Base-by-base conservation (phyloP, 2,329 filamentous ascomycete genomes). In the Coniochaeta sp. region DNA sequence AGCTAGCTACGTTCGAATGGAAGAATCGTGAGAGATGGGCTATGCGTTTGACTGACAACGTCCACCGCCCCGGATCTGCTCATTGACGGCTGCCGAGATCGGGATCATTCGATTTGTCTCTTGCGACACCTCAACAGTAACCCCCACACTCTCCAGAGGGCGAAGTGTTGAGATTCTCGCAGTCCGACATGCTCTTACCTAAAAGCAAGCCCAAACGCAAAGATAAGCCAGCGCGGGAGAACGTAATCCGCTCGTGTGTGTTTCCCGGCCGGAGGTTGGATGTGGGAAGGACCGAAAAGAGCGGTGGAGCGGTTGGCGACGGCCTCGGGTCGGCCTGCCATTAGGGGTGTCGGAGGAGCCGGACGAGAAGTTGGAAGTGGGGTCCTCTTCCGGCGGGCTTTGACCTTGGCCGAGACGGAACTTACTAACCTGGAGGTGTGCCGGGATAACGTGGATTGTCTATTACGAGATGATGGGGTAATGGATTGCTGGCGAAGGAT, bases 321-420 rank as follows among this genome's bases (percentile, higher is more conserved):
- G 34, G 38, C 34, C 28, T 57, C 55, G 55, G 55, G 36, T 44
- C 55, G 24, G 55, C 55, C 55, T 57, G 55, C 55, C 55, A 44
- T 57, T 57, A 57, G 55, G 55, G 55, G 55, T 57, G 7, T 2
- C 54, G 54, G 54, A 26, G 47, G 22, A 3, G 5, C 47, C 47
- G 47, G 42, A 12, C 24, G 42, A 42, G 10, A 47, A 17, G 24
- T 6, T 52, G 47, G 22, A 28, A 30, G 47, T 52, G 47, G 47
- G 47, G 9, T 17, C 4, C 47, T 8, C 47, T 47, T 40, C 47
- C 47, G 47, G 47, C n/a, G n/a, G 30, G 16, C 14, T 17, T 30
- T 12, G 22, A 52, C 22, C 47, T 28, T 52, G 47, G 47, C 47
- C 26, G 54, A 22, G 30, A 24, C 30, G 16, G 26, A 55, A n/a